Evolutionary conservation across 2,329 filamentous ascomycete genomes (phyloP), one percentile per base, ranked within the genome.

Genomic region (Fusarium graminum): DNA sequence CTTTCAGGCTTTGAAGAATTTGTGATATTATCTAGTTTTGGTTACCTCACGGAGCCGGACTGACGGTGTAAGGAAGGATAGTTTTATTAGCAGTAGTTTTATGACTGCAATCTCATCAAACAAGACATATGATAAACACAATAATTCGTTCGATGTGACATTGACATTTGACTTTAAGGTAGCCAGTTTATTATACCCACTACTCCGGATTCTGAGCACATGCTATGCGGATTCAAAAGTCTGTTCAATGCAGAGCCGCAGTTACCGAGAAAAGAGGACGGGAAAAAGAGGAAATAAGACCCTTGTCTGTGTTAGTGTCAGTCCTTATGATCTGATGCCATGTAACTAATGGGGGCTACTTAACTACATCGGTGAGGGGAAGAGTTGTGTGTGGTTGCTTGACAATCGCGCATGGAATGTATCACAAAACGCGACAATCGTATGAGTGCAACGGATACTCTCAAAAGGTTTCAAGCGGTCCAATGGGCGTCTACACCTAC

Each of bases 1-100:
- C 50, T 57, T 65, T 58, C 41, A 34, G 38, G 52, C 41, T 54
- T 58, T 46, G 17, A 52, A 53, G 57, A 51, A 49, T 58, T 52
- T 39, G 57, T 39, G 44, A 51, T 52, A 42, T 36, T 52, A 41
- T 59, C 43, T 9, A 53, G 52, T 55, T 67, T 52, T 69, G 54
- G 67, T 54, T 61, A 67, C 69, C 69, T 72, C 69, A 52, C 69
- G 69, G 69, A 62, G 68, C 59, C 49, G 54, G 64, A 72, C 69
- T 70, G 65, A 65, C 67, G 69, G 65, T 72, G 69, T 67, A 69
- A 52, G 55, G 59, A 67, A 40, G 52, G 47, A 70, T 56, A 46
- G 50, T 50, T 16, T 30, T 42, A 52, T 54, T 67, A 52, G 54
- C 55, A 70, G 58, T 66, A 62, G 45, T 64, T 63, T 66, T 42